These are phyloP conservation scores for Clausena lansium DNA, from an alignment of 345 rosid genomes.

Conservation along the genomic window DNA sequence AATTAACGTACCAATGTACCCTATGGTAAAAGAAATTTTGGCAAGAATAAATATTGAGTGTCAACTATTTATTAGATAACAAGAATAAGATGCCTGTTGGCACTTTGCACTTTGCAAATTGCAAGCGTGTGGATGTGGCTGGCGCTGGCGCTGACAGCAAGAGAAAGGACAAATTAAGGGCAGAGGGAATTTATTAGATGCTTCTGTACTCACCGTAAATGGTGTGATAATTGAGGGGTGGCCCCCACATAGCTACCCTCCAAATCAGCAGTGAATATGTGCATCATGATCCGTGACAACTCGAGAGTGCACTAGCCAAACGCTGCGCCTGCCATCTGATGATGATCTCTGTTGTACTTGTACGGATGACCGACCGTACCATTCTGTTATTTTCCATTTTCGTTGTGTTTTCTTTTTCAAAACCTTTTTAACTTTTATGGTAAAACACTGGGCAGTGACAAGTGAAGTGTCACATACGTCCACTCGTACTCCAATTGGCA, in stretches of 20 bases:
- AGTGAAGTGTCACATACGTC: too few relatives aligned
- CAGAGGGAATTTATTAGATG: slow-evolving; percentile 21
- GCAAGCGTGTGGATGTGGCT: neutral
- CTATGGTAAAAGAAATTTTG: neutral
- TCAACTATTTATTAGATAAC: neutral
- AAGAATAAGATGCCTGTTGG: too few relatives aligned
- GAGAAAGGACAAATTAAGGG: neutral
- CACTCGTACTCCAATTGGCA: too few relatives aligned
- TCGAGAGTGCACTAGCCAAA: slow-evolving; percentile 30
- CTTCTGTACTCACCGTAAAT: slow-evolving; percentile 10
- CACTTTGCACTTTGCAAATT: neutral
- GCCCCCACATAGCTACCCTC: slow-evolving; percentile 11
- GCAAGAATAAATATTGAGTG: neutral
- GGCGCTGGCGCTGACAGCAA: neutral
- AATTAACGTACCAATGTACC: neutral
- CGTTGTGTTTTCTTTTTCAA: neutral
- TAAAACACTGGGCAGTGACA: too few relatives aligned
- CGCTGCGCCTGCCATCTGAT: slow-evolving; percentile 14
- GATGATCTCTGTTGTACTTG: slow-evolving; percentile 21
- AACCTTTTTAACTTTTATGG: too few relatives aligned
- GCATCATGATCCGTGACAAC: slow-evolving; percentile 17
- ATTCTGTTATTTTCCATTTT: neutral
- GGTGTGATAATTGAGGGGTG: neutral
- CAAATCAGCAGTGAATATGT: slow-evolving; percentile 9
- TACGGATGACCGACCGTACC: slow-evolving; percentile 2